Base-by-base conservation (phyloP, 129 eudicot species). In the Ambrosia trifida region DNA sequence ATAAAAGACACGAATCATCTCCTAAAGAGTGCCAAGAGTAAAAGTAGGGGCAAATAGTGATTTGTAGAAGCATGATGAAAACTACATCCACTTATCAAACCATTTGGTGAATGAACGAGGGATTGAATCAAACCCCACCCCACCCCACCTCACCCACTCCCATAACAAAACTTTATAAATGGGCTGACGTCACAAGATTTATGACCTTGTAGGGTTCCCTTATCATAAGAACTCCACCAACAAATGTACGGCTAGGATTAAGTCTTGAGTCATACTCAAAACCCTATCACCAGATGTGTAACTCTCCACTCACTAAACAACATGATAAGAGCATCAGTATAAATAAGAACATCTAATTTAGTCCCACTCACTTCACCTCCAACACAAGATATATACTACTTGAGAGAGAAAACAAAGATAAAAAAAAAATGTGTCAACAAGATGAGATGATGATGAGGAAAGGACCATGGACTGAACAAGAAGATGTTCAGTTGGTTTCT, bases 401-500 rank as follows among this genome's bases (percentile, higher is more conserved):
- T 20, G 32, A 38, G 17, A 65, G 11, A 77, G 28, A 65, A 30
- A 17, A 12, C 50, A 7, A 16, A 44, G n/a, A 38, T 66, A 64
- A 32, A 78, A 77, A 79, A 11, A 30, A 36, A 51, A 77, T 77
- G 81, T 71, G 65, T 9, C 76, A 77, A 70, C 76, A 77, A 70
- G 81, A 77, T 62, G 75, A 68, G 60, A 86, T 79, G 76, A 77
- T 53, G 63, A 73, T 61, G 65, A 82, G 95, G 56, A 90, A 90
- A 62, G 97, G 97, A 20, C 97, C 97, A n/a, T 90, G 97, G 97
- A 90, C 97, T 4, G 97, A 90, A 72, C 86, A 90, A 49, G 97
- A 90, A 83, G 97, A 90, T 56, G 84, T 81, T 68, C 97, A 87
- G 70, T 79, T 90, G 72, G 83, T 81, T 41, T 85, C 85, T 57